phyloP scores from a whole-genome alignment of 2,329 filamentous ascomycete species.

The Aspergillus melleus region DNA sequence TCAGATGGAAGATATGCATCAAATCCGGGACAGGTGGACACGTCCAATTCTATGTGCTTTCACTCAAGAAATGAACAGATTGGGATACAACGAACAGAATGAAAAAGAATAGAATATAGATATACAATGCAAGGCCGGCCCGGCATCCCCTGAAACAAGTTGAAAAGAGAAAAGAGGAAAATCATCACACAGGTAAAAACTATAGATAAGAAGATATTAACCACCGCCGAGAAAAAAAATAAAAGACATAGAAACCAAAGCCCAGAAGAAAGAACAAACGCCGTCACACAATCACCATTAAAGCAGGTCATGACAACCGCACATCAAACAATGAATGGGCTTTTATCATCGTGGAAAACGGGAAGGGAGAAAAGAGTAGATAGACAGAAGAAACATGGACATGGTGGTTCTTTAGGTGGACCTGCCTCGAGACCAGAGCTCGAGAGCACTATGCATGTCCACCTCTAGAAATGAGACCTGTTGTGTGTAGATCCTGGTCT shows the following conservation, averaged over 20 bases:
- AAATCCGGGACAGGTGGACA: neutral
- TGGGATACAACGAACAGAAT: neutral
- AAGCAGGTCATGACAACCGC: constrained; percentile 9
- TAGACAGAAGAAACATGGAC: neutral
- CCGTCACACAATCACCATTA: constrained; percentile 5
- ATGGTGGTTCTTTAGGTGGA: neutral
- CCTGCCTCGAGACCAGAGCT: neutral
- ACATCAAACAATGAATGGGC: neutral
- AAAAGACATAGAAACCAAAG: constrained; percentile 11
- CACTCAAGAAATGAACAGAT: neutral
- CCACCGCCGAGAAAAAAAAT: constrained; percentile 7
- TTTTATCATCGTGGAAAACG: neutral
- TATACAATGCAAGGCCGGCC: constrained; percentile 29
- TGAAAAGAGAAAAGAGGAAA: neutral
- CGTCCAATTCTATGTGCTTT: neutral
- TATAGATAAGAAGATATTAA: constrained; percentile 18
- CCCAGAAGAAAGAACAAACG: constrained; percentile 2
- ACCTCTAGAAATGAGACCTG: constrained; percentile 4
- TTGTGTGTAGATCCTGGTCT: neutral
- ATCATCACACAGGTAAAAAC: constrained; percentile 7
- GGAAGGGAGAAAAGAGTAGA: neutral
- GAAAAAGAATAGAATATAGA: constrained; percentile 21
- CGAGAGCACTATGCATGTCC: constrained; percentile 4
- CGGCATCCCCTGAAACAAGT: constrained; percentile 16
- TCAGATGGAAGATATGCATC: neutral